Evolutionary conservation across 139 green algal genomes (phyloP), one percentile per base, ranked within the genome.

Genomic region (Chlamydomonas applanata): DNA sequence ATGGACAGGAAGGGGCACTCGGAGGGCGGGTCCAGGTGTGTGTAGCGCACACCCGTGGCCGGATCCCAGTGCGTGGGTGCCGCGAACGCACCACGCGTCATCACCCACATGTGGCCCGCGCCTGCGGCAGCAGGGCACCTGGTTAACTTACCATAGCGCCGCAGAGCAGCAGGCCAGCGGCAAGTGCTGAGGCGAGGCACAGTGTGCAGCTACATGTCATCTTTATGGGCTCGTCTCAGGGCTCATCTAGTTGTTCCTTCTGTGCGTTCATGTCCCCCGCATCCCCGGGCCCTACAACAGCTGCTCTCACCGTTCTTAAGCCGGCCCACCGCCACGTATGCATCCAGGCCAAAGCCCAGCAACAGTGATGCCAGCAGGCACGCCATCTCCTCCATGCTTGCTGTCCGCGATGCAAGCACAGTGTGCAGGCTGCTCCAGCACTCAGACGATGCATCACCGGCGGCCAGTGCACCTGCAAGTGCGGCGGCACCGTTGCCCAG

Each of bases 301-400:
- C 40, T 49, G 40, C 7, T 19, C 40, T 11, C 64, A 29, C 79
- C 79, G 22, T 75, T 52, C 9, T 40, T 56, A 66, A 84, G 59
- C 11, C 79, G 74, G 4, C 83, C 86, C 69, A 86, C 74, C 29
- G 68, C 66, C 17, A 89, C 81, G 68, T 74, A 91, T 0, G 86
- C 86, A 74, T 91, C 86, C 73, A 89, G 68, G 0, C 81, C 83
- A 76, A 87, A 91, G 24, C 86, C 86, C 16, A 91, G 79, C n/a
- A 91, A 69, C 75, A 91, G 53, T 11, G 40, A 49, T 11, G 29
- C n/a, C 64, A 25, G 64, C 64, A 71, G 53, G 64, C 64, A 71
- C n/a, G 59, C 59, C 59, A 40, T 4, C 27, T 66, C 59, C 27
- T 66, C 83, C 60, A 75, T 77, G 29, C 36, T 56, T 0, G 82